A percentile compares a stretch with the other conserved stretches of the same genome.
Evolutionary conservation across 768 basidiomycete species (phyloP).

Genomic region (Dentipellis sp.): DNA sequence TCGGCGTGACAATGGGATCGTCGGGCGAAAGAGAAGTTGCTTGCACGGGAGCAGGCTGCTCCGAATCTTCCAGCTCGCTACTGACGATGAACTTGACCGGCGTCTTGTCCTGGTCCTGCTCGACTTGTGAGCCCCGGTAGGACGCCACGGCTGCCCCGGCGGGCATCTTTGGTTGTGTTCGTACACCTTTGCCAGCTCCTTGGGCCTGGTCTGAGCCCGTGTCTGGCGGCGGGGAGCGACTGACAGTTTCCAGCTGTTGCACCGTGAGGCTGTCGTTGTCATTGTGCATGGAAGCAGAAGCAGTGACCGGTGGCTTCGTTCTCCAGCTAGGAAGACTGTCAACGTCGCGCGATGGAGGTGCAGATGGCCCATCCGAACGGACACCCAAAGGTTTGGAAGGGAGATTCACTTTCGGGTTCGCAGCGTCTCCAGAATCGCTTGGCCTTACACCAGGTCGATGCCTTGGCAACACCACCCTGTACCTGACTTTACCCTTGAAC

Average conservation of each 20-base stretch:
- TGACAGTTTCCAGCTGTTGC: conserved; percentile 40
- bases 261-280: conserved; percentile 9
- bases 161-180: conserved; percentile 64
- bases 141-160: conserved; percentile 65
- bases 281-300: conserved; percentile 13
- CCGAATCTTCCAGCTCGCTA: conserved; percentile 55
- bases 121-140: conserved; percentile 55
- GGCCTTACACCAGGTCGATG: too few relatives aligned
- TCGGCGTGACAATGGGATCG: neutral
- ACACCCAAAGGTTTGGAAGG: conserved; percentile 19
- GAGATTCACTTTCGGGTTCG: conserved; percentile 29
- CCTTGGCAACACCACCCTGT: conserved; percentile 22
- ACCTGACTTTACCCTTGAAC: conserved; percentile 25
- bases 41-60: neutral
- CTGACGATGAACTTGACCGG: conserved; percentile 68
- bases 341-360: neutral
- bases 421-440: neutral
- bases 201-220: conserved; percentile 27
- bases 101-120: conserved; percentile 36
- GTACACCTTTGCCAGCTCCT: conserved; percentile 26
- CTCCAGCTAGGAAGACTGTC: conserved; percentile 8
- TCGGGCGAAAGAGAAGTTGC: conserved; percentile 1
- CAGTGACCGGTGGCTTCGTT: conserved; percentile 28
- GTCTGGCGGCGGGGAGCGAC: conserved; percentile 62
- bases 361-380: neutral